Conservation (phyloP, 2,329 filamentous ascomycete genomes). For the Periconia sp. region DNA sequence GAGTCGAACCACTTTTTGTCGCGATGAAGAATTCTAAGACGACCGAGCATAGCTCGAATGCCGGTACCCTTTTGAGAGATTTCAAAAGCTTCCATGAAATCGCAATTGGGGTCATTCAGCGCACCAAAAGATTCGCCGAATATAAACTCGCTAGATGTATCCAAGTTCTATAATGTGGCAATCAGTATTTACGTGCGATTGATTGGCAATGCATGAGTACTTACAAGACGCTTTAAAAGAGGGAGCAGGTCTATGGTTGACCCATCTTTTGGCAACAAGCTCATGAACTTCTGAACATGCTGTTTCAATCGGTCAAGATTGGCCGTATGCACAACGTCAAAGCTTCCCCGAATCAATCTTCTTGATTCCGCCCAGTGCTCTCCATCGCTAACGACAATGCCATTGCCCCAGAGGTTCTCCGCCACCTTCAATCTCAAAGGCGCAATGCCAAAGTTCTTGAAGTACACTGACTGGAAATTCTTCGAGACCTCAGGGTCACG, state of each 20-base stretch:
- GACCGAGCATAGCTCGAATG: background rate
- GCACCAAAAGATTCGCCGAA: conserved; percentile 14
- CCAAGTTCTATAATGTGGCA: conserved; percentile 12
- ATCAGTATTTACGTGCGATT: background rate
- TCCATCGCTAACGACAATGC: conserved; percentile 15
- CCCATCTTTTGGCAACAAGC: conserved; percentile 13
- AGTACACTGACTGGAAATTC: conserved; percentile 5
- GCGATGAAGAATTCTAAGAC: conserved; percentile 2
- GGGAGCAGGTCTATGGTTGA: conserved; percentile 12
- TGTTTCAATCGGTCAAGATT: conserved; percentile 10
- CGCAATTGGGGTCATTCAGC: conserved; percentile 1
- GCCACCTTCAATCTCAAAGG: conserved; percentile 10
- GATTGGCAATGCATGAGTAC: background rate
- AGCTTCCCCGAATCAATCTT: conserved; percentile 9
- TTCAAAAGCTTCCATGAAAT: conserved; percentile 16
- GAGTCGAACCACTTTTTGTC: conserved; percentile 12
- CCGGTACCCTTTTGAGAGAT: conserved; percentile 6
- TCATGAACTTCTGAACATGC: conserved; percentile 13
- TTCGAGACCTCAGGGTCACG: conserved; percentile 13
- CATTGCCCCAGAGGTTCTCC: conserved; percentile 14
- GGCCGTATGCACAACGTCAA: conserved; percentile 13
- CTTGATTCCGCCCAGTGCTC: conserved; percentile 9
- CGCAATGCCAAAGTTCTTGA: conserved; percentile 11
- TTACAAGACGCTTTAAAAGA: conserved; percentile 15
- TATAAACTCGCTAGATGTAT: conserved; percentile 15